Percentiles rank a stretch among this genome's conserved stretches.
These are phyloP conservation scores for Chenopodium quinoa DNA, from an alignment of 148 eudicot genomes.

Conservation along the genomic window DNA sequence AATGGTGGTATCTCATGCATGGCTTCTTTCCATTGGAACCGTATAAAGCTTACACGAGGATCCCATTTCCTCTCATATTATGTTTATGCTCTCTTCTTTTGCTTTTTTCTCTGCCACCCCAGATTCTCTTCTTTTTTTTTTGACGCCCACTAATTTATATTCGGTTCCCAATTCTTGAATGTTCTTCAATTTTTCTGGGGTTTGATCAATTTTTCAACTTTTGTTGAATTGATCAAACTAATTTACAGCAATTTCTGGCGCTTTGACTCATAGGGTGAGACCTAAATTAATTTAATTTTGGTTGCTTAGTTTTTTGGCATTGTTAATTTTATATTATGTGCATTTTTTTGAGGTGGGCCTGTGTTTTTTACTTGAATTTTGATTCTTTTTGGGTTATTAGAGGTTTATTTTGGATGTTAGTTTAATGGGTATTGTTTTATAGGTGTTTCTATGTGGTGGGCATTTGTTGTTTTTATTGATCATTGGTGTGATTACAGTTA, in stretches of 20 bases:
- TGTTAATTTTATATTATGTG: slow-evolving; percentile 16
- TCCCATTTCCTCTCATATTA: slow-evolving; percentile 33
- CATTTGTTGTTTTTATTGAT: not conserved
- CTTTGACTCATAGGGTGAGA: slow-evolving; percentile 15
- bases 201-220: not conserved
- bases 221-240: slow-evolving; percentile 2
- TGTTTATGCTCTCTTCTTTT: slow-evolving; percentile 4
- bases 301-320: slow-evolving; percentile 15
- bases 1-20: slow-evolving; percentile 24
- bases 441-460: not conserved
- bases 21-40: slow-evolving; percentile 39
- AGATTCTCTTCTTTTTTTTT: slow-evolving; percentile 19
- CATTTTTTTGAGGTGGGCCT: slow-evolving; percentile 14
- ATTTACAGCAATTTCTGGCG: not conserved
- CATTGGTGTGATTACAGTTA: not conserved
- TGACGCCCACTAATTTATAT: slow-evolving; percentile 4
- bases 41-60: slow-evolving; percentile 60
- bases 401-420: not conserved
- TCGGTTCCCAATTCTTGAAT: not conserved
- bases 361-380: slow-evolving; percentile 20
- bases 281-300: not conserved
- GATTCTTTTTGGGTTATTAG: not conserved
- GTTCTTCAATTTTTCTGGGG: not conserved
- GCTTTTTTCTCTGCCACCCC: slow-evolving; percentile 30
- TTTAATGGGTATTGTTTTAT: not conserved